These are phyloP conservation scores for Mycena maculata DNA, from an alignment of 768 basidiomycete genomes.

Conservation along the genomic window DNA sequence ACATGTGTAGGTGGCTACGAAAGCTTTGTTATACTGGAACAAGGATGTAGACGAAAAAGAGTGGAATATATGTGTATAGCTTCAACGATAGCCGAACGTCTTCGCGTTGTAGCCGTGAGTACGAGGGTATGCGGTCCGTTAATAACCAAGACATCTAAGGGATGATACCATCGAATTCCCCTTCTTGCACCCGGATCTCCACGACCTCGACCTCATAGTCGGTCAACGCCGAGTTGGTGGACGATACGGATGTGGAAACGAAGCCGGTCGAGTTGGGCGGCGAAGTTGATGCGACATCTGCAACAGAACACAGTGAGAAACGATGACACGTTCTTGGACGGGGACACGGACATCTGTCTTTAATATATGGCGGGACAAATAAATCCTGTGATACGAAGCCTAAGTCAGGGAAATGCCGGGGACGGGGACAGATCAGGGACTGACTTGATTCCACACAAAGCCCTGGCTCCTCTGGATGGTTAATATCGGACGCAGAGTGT, in stretches of 20 bases:
- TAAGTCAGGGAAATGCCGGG: constrained; percentile 1
- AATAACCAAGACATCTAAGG: constrained; percentile 38
- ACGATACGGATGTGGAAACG: constrained; percentile 75
- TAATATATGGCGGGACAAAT: constrained; percentile 90
- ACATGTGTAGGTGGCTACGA: constrained; percentile 3
- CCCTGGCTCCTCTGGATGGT: constrained; percentile 90
- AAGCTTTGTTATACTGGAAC: constrained; percentile 9
- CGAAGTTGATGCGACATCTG: constrained; percentile 87
- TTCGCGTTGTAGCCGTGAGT: background rate
- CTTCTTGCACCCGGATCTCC: constrained; percentile 86
- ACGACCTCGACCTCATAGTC: constrained; percentile 90
- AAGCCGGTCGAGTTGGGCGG: constrained; percentile 77
- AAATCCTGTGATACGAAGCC: constrained; percentile 65
- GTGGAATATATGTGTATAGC: constrained; percentile 1
- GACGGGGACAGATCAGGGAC: constrained; percentile 38
- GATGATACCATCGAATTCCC: constrained; percentile 82
- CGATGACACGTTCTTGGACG: constrained; percentile 27
- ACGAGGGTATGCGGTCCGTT: background rate
- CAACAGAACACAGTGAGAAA: constrained; percentile 24
- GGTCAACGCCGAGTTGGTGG: constrained; percentile 71
- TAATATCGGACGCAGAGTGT: constrained; percentile 81
- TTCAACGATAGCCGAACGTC: background rate
- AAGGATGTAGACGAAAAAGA: background rate
- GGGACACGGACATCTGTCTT: constrained; percentile 81
- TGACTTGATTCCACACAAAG: constrained; percentile 91